Conservation (phyloP, 2,329 filamentous ascomycete genomes). For the Thelonectria rubi region DNA sequence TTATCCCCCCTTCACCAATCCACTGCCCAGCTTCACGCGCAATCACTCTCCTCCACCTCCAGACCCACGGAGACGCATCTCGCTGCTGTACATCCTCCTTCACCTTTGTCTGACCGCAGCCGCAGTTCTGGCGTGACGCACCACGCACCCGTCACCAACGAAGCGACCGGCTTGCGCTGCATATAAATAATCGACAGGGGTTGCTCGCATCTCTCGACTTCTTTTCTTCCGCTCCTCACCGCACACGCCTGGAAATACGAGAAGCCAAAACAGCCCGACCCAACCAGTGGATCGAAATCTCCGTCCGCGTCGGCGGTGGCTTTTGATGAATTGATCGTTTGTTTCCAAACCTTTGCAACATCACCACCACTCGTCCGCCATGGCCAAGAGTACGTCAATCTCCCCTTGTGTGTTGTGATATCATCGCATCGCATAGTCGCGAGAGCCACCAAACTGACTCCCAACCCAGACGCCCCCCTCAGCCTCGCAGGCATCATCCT, state of each 20-base stretch:
- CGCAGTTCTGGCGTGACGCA: conserved; percentile 10
- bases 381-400: conserved; percentile 39
- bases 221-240: background rate
- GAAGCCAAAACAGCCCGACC: background rate
- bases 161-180: background rate
- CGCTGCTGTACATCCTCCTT: background rate
- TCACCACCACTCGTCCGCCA: conserved; percentile 14
- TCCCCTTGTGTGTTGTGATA: background rate
- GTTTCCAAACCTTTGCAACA: conserved; percentile 1
- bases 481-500: conserved; percentile 58
- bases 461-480: conserved; percentile 50
- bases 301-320: background rate
- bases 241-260: background rate
- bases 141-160: background rate
- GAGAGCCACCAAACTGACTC: conserved; percentile 11
- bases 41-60: background rate
- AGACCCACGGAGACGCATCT: background rate
- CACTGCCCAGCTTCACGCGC: background rate
- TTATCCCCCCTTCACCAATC: background rate
- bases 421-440: background rate
- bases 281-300: background rate
- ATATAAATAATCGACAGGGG: conserved; percentile 14
- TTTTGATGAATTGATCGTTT: conserved; percentile 6
- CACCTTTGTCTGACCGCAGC: background rate
- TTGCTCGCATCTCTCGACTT: background rate